Evolutionary conservation across 169 alveolate genomes (phyloP).

Genomic region (Plasmodium falciparum): DNA sequence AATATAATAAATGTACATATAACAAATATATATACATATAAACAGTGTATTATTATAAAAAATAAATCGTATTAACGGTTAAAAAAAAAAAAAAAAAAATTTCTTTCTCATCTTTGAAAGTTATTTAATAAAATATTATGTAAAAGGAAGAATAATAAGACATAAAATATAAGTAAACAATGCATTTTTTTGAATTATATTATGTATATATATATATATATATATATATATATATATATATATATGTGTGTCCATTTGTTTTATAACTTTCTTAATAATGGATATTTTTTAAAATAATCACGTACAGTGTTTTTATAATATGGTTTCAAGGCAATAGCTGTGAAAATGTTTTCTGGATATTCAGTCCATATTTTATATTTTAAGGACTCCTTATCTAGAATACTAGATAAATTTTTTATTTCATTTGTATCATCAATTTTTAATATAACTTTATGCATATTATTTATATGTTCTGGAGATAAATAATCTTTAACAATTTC

Average conservation of each 20-base stretch:
- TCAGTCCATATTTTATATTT: constrained; percentile 79
- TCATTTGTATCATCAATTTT: constrained; percentile 64
- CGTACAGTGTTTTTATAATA: constrained; percentile 68
- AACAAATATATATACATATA: constrained; percentile 1
- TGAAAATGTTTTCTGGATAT: constrained; percentile 78
- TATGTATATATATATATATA: too few species aligned
- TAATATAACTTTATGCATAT: constrained; percentile 79
- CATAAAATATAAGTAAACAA: too few species aligned
- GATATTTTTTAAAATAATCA: constrained; percentile 78
- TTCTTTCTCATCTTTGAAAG: too few species aligned
- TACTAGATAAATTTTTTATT: constrained; percentile 53
- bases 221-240: too few species aligned
- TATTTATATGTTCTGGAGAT: constrained; percentile 76
- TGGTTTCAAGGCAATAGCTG: constrained; percentile 80
- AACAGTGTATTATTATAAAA: background rate
- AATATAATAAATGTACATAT: constrained; percentile 1
- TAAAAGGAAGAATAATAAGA: too few species aligned
- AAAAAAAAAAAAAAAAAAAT: background rate
- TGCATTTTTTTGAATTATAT: too few species aligned
- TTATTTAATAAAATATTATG: too few species aligned
- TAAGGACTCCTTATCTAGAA: constrained; percentile 47
- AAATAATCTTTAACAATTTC: constrained; percentile 71
- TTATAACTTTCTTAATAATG: constrained; percentile 61
- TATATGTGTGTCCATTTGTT: background rate
- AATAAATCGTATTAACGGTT: too few species aligned